phyloP scores from a whole-genome alignment of 345 rosid genomes.

The Arabidopsis arenosa region DNA sequence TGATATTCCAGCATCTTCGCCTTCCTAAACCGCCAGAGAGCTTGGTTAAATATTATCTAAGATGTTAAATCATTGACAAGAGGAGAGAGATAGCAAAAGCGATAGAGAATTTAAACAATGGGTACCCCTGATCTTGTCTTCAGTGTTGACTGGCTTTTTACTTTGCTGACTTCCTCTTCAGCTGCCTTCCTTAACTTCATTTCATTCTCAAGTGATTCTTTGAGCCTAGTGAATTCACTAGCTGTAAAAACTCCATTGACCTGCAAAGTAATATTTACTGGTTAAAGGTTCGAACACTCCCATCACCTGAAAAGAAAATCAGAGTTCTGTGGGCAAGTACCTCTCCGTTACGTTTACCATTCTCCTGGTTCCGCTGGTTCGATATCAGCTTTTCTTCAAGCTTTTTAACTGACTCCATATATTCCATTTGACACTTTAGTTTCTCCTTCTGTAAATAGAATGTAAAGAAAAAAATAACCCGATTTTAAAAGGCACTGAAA shows the following conservation, averaged over 20 bases:
- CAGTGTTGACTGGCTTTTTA: constrained; percentile 65
- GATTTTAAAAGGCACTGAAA: not conserved
- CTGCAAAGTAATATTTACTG: constrained; percentile 42
- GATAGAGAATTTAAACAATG: constrained; percentile 35
- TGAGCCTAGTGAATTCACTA: constrained; percentile 62
- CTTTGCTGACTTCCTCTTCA: constrained; percentile 76
- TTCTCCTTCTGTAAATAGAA: constrained; percentile 70
- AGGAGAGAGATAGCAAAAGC: not conserved
- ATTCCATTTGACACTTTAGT: constrained; percentile 85
- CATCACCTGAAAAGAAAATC: constrained; percentile 26
- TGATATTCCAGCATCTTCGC: constrained; percentile 67
- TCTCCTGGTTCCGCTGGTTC: constrained; percentile 64
- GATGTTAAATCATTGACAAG: constrained; percentile 19
- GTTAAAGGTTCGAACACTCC: constrained; percentile 14
- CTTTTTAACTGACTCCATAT: constrained; percentile 87
- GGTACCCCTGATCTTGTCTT: constrained; percentile 67
- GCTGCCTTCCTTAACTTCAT: constrained; percentile 71
- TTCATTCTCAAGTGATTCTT: constrained; percentile 71
- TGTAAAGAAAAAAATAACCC: not conserved
- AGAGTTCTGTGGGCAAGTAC: constrained; percentile 43
- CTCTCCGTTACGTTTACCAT: constrained; percentile 59
- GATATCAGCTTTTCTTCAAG: constrained; percentile 84
- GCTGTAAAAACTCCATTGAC: constrained; percentile 46
- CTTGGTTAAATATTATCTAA: constrained; percentile 30
- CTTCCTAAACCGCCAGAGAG: constrained; percentile 57